Evolutionary conservation across 306 rosid species (phyloP).

Genomic region (Lagenaria siceraria): DNA sequence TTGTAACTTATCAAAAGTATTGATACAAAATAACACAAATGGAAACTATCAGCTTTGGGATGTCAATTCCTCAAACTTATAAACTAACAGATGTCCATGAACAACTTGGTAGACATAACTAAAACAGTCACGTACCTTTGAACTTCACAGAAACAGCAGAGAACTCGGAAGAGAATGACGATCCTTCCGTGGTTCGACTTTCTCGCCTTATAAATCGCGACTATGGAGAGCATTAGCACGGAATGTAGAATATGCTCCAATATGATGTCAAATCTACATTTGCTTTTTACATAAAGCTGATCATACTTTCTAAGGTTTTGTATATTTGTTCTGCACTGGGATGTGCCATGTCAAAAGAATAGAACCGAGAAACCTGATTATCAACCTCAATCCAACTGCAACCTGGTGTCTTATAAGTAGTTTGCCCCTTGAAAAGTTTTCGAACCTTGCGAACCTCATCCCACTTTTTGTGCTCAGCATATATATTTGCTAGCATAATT

Average conservation of each 20-base stretch:
- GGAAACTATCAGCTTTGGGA: neutral
- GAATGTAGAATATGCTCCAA: neutral
- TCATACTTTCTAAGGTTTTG: constrained; percentile 29
- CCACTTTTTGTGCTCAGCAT: constrained; percentile 58
- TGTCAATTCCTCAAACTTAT: neutral
- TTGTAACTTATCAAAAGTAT: neutral
- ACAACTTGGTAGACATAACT: neutral
- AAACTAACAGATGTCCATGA: neutral
- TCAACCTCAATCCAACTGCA: constrained; percentile 81
- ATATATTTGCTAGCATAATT: constrained; percentile 47
- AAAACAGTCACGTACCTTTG: neutral
- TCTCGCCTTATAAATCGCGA: neutral
- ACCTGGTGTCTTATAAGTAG: constrained; percentile 52
- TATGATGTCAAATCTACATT: neutral
- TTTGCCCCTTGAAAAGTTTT: constrained; percentile 36
- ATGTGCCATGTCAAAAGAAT: constrained; percentile 50
- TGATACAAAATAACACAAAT: neutral
- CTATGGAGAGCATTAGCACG: neutral
- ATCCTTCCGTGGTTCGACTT: neutral
- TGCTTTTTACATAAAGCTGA: constrained; percentile 15
- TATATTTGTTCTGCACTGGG: constrained; percentile 38
- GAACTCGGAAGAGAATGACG: neutral
- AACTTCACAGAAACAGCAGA: neutral
- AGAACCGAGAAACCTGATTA: constrained; percentile 48
- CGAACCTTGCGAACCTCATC: constrained; percentile 57